Percentiles rank a stretch among this genome's conserved stretches.
Evolutionary conservation across 2,329 filamentous ascomycete species (phyloP).

Genomic region (Metarhizium guizhouense): DNA sequence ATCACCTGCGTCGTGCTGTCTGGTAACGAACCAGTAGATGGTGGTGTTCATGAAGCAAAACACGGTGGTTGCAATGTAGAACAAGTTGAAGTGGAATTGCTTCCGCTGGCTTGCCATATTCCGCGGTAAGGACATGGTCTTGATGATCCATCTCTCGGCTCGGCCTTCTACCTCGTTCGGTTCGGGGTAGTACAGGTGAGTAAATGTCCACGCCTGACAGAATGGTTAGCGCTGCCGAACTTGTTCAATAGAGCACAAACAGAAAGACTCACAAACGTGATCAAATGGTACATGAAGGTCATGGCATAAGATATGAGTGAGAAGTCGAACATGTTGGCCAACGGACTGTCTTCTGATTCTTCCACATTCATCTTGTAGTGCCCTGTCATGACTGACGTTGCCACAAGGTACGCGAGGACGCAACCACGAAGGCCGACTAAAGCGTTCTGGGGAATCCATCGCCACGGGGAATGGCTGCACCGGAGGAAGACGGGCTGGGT

Average conservation of each 20-base stretch:
- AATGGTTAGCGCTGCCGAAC: not conserved
- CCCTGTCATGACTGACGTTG: constrained; percentile 30
- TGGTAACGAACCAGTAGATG: constrained; percentile 39
- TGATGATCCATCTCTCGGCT: constrained; percentile 27
- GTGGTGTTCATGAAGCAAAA: constrained; percentile 41
- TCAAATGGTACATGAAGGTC: constrained; percentile 35
- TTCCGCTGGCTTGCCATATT: constrained; percentile 31
- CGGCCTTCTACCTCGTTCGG: constrained; percentile 26
- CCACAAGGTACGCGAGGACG: constrained; percentile 34
- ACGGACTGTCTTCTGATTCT: constrained; percentile 27
- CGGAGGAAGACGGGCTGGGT: constrained; percentile 41
- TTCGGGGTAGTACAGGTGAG: constrained; percentile 40
- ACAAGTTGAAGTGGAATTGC: constrained; percentile 40
- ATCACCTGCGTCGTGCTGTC: constrained; percentile 16
- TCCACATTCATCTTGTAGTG: constrained; percentile 34
- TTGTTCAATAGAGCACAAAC: not conserved
- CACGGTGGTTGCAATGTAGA: constrained; percentile 37
- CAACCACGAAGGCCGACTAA: constrained; percentile 35
- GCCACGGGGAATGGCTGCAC: constrained; percentile 43
- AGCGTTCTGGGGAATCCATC: constrained; percentile 33
- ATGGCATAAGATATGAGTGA: constrained; percentile 33
- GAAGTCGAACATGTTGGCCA: constrained; percentile 41
- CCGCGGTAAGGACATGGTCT: constrained; percentile 34
- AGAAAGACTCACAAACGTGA: constrained; percentile 34
- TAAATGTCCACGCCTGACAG: constrained; percentile 39